Base-by-base conservation (phyloP, 176 grass and related monocot species). In the Cymbopogon citratus region DNA sequence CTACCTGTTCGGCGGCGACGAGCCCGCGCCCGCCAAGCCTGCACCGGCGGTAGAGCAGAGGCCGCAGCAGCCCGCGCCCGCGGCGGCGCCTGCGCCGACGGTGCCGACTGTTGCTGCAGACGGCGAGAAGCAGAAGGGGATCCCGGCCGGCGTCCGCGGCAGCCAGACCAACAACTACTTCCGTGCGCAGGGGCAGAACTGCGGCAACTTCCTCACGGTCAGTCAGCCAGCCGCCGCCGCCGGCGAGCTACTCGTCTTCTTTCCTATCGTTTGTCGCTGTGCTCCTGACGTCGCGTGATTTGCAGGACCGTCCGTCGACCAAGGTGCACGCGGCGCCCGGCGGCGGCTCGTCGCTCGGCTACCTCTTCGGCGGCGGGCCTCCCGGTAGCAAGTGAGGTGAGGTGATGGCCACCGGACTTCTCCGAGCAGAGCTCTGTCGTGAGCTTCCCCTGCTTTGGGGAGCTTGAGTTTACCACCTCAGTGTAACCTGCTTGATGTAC, bases 251-350 rank as follows among this genome's bases (percentile, higher is more conserved):
- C n/a, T 59, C 54, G 3, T 59, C 12, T 26, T 61, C 15, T 51
- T n/a, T 12, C 45, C 3, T 27, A 18, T 29, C 21, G 21, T 29
- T 23, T 28, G 45, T 63, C 24, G 27, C 25, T 63, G 4, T 5
- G 61, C 26, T 14, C 23, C 54, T 88, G 61, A 84, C 62, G 15
- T 41, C 28, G 34, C 45, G 18, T 25, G n/a, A 33, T 40, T 51
- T 15, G 19, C 78, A 93, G 91, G 91, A 93, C 31, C 91, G 91
- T 0, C 91, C 87, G 12, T 93, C 88, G 8, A 93, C 88, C 27
- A 93, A 93, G 87, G 91, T 93, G 71, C 91, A 93, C 49, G 91
- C 91, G 1, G 87, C 88, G 62, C 91, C 88, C 0, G 91, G 91
- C 52, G 87, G 91, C 12, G 68, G 87, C 31, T 93, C 87, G 12